Evolutionary conservation across 2,329 filamentous ascomycete genomes (phyloP).

Genomic region (Verticillium isaacii): DNA sequence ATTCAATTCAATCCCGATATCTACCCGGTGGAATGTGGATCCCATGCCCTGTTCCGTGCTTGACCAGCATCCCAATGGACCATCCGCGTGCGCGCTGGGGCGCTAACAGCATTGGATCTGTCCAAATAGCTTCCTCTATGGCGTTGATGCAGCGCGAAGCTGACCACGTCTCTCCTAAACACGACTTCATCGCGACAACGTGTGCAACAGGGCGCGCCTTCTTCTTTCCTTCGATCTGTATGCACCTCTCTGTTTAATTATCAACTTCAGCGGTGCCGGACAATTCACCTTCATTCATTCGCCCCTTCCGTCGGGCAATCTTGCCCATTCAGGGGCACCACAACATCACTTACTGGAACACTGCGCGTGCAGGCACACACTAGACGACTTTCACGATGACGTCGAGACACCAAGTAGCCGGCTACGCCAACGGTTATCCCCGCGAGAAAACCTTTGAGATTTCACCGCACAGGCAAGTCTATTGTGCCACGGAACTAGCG

Average conservation of each 20-base stretch:
- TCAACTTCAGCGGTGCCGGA: background rate
- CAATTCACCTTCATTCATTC: background rate
- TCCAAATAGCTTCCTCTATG: background rate
- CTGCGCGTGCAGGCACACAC: slow-evolving; percentile 7
- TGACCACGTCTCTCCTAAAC: background rate
- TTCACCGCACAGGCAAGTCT: slow-evolving; percentile 75
- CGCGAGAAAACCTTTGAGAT: slow-evolving; percentile 77
- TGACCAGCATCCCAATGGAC: no score
- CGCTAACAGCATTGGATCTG: background rate
- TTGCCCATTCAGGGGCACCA: background rate
- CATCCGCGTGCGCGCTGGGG: no score
- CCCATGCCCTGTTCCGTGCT: no score
- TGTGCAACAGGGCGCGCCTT: background rate
- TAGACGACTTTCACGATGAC: slow-evolving; percentile 58
- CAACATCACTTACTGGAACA: background rate
- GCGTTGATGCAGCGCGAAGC: background rate
- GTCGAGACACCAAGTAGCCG: slow-evolving; percentile 72
- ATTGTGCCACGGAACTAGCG: background rate
- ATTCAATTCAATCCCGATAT: no score
- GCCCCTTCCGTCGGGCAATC: background rate
- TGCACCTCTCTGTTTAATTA: background rate
- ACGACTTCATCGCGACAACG: background rate
- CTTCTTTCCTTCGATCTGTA: background rate
- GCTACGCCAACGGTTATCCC: slow-evolving; percentile 81
- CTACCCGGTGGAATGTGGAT: no score